Percentiles rank a stretch among this genome's conserved stretches.
Conservation (phyloP, 208 protist genomes). For the Eutreptiella sp. region DNA sequence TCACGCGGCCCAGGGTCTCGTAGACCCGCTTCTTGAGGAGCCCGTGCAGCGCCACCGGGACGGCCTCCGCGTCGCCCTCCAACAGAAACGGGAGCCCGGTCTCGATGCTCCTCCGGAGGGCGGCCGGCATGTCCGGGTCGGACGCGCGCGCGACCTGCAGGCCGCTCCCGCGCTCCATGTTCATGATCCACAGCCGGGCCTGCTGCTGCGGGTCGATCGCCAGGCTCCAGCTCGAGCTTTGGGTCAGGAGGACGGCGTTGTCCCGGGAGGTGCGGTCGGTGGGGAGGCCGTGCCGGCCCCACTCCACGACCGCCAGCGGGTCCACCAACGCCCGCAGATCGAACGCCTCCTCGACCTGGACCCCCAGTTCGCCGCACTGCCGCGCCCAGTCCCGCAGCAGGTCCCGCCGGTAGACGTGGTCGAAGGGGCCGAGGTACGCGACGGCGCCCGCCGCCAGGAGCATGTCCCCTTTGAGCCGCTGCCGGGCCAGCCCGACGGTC, state of each 20-base stretch:
- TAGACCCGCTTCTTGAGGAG: slow-evolving; percentile 51
- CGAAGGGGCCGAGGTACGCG: slow-evolving; percentile 64
- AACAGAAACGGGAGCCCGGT: slow-evolving; percentile 61
- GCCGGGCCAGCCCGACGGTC: slow-evolving; percentile 29
- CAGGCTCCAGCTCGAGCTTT: slow-evolving; percentile 57
- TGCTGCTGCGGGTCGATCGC: slow-evolving; percentile 77
- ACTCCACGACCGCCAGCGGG: slow-evolving; percentile 51
- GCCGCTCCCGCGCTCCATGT: slow-evolving; percentile 48
- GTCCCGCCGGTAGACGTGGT: slow-evolving; percentile 38
- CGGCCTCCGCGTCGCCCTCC: slow-evolving; percentile 51
- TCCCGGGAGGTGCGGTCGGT: slow-evolving; percentile 59
- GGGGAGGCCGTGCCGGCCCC: slow-evolving; percentile 59
- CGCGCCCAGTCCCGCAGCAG: slow-evolving; percentile 46
- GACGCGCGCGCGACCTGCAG: slow-evolving; percentile 52
- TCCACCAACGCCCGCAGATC: slow-evolving; percentile 45
- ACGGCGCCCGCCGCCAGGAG: slow-evolving; percentile 47
- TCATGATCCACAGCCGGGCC: slow-evolving; percentile 65
- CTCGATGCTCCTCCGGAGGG: slow-evolving; percentile 54
- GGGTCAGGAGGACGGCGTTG: slow-evolving; percentile 63
- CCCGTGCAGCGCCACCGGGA: slow-evolving; percentile 60
- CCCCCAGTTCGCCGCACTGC: slow-evolving; percentile 33
- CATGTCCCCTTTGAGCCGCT: slow-evolving; percentile 50
- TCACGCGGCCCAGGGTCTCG: slow-evolving; percentile 39
- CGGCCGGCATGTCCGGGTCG: slow-evolving; percentile 46
- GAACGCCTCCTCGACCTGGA: slow-evolving; percentile 36